phyloP scores from a whole-genome alignment of 2,329 filamentous ascomycete genomes.

The Tolypocladium tundrense region DNA sequence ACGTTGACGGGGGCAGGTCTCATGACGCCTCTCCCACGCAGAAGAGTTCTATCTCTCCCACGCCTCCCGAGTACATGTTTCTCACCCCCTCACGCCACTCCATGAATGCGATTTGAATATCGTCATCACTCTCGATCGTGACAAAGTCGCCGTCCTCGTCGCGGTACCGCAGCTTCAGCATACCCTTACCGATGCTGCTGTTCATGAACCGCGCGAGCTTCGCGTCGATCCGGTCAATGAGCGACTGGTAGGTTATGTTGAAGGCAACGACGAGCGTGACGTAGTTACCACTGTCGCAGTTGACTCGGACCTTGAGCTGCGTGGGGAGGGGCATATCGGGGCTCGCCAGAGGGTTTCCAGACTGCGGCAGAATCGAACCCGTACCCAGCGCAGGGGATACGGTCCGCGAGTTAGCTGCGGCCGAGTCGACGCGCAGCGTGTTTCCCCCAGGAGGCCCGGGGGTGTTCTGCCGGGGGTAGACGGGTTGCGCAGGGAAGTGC shows the following conservation, averaged over 20 bases:
- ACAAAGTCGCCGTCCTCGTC: slow-evolving; percentile 92
- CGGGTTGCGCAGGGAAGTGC: slow-evolving; percentile 45
- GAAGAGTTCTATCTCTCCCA: slow-evolving; percentile 85
- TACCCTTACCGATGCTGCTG: slow-evolving; percentile 71
- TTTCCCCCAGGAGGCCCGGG: slow-evolving; percentile 23
- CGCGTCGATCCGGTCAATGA: slow-evolving; percentile 91
- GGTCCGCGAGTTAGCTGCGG: slow-evolving; percentile 28
- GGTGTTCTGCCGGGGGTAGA: slow-evolving; percentile 38
- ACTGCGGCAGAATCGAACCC: slow-evolving; percentile 14
- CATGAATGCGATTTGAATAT: slow-evolving; percentile 90
- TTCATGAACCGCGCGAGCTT: slow-evolving; percentile 82
- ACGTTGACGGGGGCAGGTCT: background rate
- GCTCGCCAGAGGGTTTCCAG: slow-evolving; percentile 23
- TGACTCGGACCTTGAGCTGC: slow-evolving; percentile 92
- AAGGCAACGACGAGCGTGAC: slow-evolving; percentile 93
- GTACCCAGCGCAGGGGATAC: slow-evolving; percentile 37
- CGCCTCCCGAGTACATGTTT: slow-evolving; percentile 51
- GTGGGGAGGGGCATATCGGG: slow-evolving; percentile 48
- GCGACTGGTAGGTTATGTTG: slow-evolving; percentile 86
- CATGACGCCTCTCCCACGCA: slow-evolving; percentile 47
- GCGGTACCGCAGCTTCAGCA: slow-evolving; percentile 78
- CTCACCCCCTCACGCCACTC: slow-evolving; percentile 72
- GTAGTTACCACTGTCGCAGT: slow-evolving; percentile 75
- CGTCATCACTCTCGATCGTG: slow-evolving; percentile 89
- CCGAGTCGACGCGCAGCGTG: slow-evolving; percentile 27